Evolutionary conservation across 129 eudicot genomes (phyloP), one percentile per base, ranked within the genome.

Genomic region (Pulicaria dysenterica): DNA sequence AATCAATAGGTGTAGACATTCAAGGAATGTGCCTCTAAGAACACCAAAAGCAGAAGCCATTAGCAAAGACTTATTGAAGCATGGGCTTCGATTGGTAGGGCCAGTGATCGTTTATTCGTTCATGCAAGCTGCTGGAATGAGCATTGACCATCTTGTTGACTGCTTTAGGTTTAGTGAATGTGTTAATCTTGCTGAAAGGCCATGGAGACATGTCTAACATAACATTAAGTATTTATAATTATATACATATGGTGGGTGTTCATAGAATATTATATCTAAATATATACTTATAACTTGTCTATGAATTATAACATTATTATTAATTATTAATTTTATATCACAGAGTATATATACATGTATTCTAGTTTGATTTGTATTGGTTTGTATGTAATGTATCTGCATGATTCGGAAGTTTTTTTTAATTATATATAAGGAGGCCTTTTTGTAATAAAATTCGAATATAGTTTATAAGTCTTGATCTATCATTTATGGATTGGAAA

Each of bases 61-160:
- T n/a, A 95, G 99, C 88, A 95, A 84, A 77, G 99, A 95, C 47
- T 80, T 95, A 48, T 6, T 84, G 73, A 89, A 88, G 65, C 82
- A 82, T 31, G 97, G 99, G 55, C 90, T 95, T 57, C 83, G 96
- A 6, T 69, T 88, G 19, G 99, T 95, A 13, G 99, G 99, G 1
- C 97, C 97, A 3, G 99, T 95, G 58, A 88, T 95, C 16, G 86
- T 87, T 15, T 85, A 95, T 42, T 95, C 99, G 5, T 95, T 95
- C 91, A 90, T 90, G 94, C 99, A 95, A 78, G 99, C 99, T 9
- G 88, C 91, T 6, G 99, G 99, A 42, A 85, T 95, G 91, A 85
- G 91, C 64, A 88, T 90, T 71, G 99, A 95, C 79, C 99, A 95
- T 85, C 89, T 95, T 36, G 92, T 95, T 54, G 96, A 95, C 82